Base-by-base conservation (phyloP, 2,329 filamentous ascomycete genomes). In the Aspergillus aculeatinus region DNA sequence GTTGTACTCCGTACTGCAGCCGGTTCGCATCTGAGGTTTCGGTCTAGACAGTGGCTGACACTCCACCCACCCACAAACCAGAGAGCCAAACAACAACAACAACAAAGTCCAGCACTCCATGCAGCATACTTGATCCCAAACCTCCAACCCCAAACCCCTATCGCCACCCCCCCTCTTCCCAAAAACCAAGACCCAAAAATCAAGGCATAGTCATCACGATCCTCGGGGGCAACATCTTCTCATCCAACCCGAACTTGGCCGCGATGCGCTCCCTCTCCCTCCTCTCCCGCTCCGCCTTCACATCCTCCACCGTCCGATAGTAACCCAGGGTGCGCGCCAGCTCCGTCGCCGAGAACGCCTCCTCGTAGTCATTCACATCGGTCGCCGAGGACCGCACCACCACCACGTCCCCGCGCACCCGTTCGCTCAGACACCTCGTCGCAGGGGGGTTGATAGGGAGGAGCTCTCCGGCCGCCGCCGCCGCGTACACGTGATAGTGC, bases 401-500 rank as follows among this genome's bases (percentile, higher is more conserved):
- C 2, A 35, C 59, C 31, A 58, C 51, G 39, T 58, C 51, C 10
- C 59, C 48, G 23, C 2, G 5, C 25, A 58, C 33, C 39, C 6
- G 6, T 9, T 19, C 2, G 4, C 51, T 55, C 11, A 57, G 19
- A n/a, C 50, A 57, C n/a, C 50, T 51, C 21, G 23, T 35, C 19
- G 50, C 54, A 9, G 55, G 14, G 19, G 49, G 42, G 44, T 57
- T 60, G 11, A 35, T 12, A 4, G 33, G 33, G 4, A 5, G 25
- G 25, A 5, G 5, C 5, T 27, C 25, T 27, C 25, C 5, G 25
- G 5, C 25, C 21, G 21, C 21, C 21, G 21, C 21, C n/a, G n/a
- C n/a, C n/a, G 25, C 29, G 5, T 58, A 61, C 12, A 54, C 44
- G 19, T 58, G 51, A 44, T 56, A 58, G 39, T 58, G 57, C 55